Conservation (phyloP, 1,284 basidiomycete genomes). For the Tylopilus sp. region DNA sequence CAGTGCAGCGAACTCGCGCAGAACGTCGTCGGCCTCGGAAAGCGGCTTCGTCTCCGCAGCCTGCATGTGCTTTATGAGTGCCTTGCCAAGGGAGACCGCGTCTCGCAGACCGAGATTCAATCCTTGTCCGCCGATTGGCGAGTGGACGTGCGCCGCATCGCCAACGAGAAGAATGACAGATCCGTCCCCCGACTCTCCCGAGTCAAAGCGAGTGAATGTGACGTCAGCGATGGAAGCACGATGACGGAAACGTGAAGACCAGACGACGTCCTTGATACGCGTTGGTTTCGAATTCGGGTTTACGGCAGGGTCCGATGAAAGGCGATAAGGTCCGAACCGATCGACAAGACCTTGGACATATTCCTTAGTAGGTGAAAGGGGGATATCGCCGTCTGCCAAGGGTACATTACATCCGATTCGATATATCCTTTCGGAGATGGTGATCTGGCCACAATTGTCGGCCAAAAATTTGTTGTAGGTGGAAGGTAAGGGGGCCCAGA, state of each 20-base stretch:
- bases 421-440: slow-evolving; percentile 19
- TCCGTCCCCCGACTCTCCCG: slow-evolving; percentile 8
- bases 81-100: slow-evolving; percentile 36
- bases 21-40: slow-evolving; percentile 13
- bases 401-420: slow-evolving; percentile 38
- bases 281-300: slow-evolving; percentile 24
- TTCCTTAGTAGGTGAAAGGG: slow-evolving; percentile 28
- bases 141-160: slow-evolving; percentile 47
- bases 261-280: slow-evolving; percentile 29
- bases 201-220: slow-evolving; percentile 28
- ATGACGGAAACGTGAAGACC: slow-evolving; percentile 41
- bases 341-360: slow-evolving; percentile 39
- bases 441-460: neutral
- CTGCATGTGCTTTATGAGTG: slow-evolving; percentile 18
- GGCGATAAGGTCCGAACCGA: slow-evolving; percentile 29
- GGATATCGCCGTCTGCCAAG: slow-evolving; percentile 29
- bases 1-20: slow-evolving; percentile 18
- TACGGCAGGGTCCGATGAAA: slow-evolving; percentile 20
- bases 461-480: slow-evolving; percentile 20
- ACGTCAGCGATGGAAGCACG: slow-evolving; percentile 38
- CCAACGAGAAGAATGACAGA: slow-evolving; percentile 37
- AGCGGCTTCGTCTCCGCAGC: slow-evolving; percentile 8
- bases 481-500: slow-evolving; percentile 27
- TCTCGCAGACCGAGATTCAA: slow-evolving; percentile 50
- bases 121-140: slow-evolving; percentile 47